A percentile compares a stretch with the other conserved stretches of the same genome.
phyloP scores from a whole-genome alignment of 1,284 basidiomycete species.

The Boletus mariae region DNA sequence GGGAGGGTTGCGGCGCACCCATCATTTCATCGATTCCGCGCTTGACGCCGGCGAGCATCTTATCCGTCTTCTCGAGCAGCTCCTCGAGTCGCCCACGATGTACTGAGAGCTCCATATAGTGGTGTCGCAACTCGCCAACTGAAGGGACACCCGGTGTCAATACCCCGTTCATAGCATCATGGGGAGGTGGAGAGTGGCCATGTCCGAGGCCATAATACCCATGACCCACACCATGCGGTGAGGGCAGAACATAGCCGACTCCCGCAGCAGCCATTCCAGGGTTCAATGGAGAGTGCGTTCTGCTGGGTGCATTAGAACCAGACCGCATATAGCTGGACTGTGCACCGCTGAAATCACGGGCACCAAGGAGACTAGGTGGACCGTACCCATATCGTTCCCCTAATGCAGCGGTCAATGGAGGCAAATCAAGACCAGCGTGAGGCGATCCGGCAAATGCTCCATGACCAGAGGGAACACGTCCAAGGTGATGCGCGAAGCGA shows the following conservation, averaged over 20 bases:
- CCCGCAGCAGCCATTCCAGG: conserved; percentile 35
- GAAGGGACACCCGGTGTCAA: conserved; percentile 45
- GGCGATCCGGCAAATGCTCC: conserved; percentile 32
- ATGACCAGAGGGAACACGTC: conserved; percentile 35
- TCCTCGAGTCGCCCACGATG: conserved; percentile 62
- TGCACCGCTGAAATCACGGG: conserved; percentile 31
- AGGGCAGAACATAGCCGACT: conserved; percentile 37
- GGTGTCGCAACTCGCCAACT: conserved; percentile 59
- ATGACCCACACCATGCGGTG: conserved; percentile 37
- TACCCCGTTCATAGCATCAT: conserved; percentile 34
- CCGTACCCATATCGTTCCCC: conserved; percentile 34
- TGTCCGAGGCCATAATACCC: conserved; percentile 33
- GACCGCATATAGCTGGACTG: conserved; percentile 55
- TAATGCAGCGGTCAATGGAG: conserved; percentile 51
- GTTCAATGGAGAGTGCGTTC: conserved; percentile 64
- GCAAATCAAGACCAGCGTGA: conserved; percentile 55
- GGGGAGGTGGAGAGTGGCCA: conserved; percentile 33
- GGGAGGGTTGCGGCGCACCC: conserved; percentile 18
- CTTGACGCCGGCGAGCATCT: conserved; percentile 65
- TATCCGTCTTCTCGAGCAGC: conserved; percentile 68
- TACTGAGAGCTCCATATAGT: conserved; percentile 60
- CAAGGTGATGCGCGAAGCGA: conserved; percentile 32
- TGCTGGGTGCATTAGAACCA: conserved; percentile 57
- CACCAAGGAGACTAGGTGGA: conserved; percentile 33
- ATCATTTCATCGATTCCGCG: conserved; percentile 69